Percentiles rank a stretch among this genome's conserved stretches.
These are phyloP conservation scores for Debaryomycetaceae sp. DNA, from an alignment of 1,139 yeast species.

Conservation along the genomic window DNA sequence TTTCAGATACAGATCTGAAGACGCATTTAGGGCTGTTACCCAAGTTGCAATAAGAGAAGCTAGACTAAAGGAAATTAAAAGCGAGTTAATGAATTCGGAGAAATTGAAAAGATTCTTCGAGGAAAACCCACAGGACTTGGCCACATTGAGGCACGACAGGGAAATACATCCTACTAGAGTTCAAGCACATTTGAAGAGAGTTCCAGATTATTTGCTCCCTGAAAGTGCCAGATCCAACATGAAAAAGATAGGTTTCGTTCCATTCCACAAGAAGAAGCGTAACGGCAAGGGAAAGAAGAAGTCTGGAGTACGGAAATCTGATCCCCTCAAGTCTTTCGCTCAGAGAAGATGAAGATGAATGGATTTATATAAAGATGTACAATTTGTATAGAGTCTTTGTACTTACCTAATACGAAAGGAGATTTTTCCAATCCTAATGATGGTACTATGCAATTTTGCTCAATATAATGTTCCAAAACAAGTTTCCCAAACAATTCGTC, in stretches of 20 bases:
- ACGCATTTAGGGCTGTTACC: conserved; percentile 94
- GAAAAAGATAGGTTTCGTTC: conserved; percentile 69
- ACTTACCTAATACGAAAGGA: background rate
- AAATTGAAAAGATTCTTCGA: conserved; percentile 92
- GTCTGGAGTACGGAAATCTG: conserved; percentile 46
- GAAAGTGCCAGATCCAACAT: conserved; percentile 64
- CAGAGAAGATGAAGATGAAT: background rate
- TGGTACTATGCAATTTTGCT: conserved; percentile 25
- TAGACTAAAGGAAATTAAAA: conserved; percentile 81
- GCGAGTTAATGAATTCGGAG: conserved; percentile 84
- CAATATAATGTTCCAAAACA: conserved; percentile 55
- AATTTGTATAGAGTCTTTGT: background rate
- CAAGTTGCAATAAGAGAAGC: conserved; percentile 90
- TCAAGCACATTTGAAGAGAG: conserved; percentile 83
- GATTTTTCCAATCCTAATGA: background rate
- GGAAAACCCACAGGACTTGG: conserved; percentile 95
- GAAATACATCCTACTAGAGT: conserved; percentile 80
- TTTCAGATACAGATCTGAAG: conserved; percentile 95
- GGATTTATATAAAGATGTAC: background rate
- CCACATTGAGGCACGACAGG: conserved; percentile 85
- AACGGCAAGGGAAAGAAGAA: conserved; percentile 41
- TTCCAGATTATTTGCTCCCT: conserved; percentile 89
- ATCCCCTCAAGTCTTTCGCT: conserved; percentile 63
- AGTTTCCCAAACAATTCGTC: conserved; percentile 52
- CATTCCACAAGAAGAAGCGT: conserved; percentile 60